Evolutionary conservation across 257 asterid species (phyloP).

Genomic region (Perilla frutescens): DNA sequence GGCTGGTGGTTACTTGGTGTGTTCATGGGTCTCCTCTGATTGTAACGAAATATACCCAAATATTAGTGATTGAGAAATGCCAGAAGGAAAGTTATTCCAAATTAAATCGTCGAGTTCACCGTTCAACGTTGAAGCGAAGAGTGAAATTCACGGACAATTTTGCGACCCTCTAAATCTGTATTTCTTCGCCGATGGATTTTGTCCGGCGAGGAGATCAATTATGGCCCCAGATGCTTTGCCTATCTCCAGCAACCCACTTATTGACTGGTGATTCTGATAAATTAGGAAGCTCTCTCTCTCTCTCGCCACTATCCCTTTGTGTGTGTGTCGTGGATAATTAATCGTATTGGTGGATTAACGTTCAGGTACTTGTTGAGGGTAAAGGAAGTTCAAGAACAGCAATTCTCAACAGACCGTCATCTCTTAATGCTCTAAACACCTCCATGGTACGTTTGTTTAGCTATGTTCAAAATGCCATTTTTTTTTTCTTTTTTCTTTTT

Average conservation of each 20-base stretch:
- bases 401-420: constrained; percentile 79
- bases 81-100: not conserved
- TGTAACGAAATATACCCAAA: not conserved
- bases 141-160: constrained; percentile 32
- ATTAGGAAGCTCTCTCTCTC: constrained; percentile 47
- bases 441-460: constrained; percentile 51
- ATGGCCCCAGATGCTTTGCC: constrained; percentile 46
- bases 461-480: not conserved
- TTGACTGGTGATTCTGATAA: constrained; percentile 48
- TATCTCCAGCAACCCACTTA: constrained; percentile 49
- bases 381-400: constrained; percentile 82
- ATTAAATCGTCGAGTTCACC: not conserved
- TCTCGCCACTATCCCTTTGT: not conserved
- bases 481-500: not conserved
- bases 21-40: too few species aligned
- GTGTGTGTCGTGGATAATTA: not conserved
- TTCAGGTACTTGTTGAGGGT: constrained; percentile 87
- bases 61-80: not conserved
- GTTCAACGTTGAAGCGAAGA: not conserved
- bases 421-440: constrained; percentile 79
- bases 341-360: constrained; percentile 17
- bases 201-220: constrained; percentile 27
- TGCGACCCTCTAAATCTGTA: constrained; percentile 52
- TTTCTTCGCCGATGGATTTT: constrained; percentile 45
- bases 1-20: too few species aligned